Percentiles rank a stretch among this genome's conserved stretches.
These are phyloP conservation scores for Salvia sclarea DNA, from an alignment of 305 asterid genomes.

Conservation along the genomic window DNA sequence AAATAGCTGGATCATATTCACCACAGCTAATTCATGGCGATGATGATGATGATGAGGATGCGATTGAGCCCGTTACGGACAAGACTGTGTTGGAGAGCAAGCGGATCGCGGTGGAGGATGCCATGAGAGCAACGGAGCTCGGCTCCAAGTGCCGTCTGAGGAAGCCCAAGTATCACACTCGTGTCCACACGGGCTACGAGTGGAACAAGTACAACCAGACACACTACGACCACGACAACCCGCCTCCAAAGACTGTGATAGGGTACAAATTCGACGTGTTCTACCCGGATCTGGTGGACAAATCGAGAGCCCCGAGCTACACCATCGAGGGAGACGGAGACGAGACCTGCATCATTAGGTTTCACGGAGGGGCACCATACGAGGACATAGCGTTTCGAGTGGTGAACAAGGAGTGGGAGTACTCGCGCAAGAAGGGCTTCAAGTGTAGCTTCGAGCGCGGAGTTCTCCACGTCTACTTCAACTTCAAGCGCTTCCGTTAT, in stretches of 20 bases:
- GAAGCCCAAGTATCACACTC: slow-evolving; percentile 70
- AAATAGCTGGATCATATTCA: slow-evolving; percentile 72
- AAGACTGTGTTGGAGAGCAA: slow-evolving; percentile 64
- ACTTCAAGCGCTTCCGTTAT: slow-evolving; percentile 74
- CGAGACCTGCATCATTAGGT: slow-evolving; percentile 71
- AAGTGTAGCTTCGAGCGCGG: slow-evolving; percentile 78
- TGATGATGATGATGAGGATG: slow-evolving; percentile 58
- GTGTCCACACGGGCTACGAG: slow-evolving; percentile 78
- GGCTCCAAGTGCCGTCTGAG: too few species aligned
- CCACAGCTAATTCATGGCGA: slow-evolving; percentile 79
- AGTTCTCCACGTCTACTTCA: slow-evolving; percentile 70
- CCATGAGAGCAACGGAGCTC: slow-evolving; percentile 91
- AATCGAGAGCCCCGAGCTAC: slow-evolving; percentile 62
- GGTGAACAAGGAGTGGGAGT: slow-evolving; percentile 86
- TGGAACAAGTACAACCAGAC: slow-evolving; percentile 86
- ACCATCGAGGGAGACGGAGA: slow-evolving; percentile 74
- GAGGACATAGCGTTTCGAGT: slow-evolving; percentile 89
- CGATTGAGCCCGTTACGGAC: slow-evolving; percentile 80
- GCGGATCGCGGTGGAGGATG: slow-evolving; percentile 66
- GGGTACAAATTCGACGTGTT: slow-evolving; percentile 84
- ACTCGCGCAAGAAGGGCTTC: slow-evolving; percentile 79
- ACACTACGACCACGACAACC: slow-evolving; percentile 78
- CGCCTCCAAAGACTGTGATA: slow-evolving; percentile 81
- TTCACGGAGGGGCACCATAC: slow-evolving; percentile 87
- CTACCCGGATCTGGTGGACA: slow-evolving; percentile 77